A percentile compares a stretch with the other conserved stretches of the same genome.
phyloP scores from a whole-genome alignment of 768 basidiomycete species.

The Hypholoma sublateritium region DNA sequence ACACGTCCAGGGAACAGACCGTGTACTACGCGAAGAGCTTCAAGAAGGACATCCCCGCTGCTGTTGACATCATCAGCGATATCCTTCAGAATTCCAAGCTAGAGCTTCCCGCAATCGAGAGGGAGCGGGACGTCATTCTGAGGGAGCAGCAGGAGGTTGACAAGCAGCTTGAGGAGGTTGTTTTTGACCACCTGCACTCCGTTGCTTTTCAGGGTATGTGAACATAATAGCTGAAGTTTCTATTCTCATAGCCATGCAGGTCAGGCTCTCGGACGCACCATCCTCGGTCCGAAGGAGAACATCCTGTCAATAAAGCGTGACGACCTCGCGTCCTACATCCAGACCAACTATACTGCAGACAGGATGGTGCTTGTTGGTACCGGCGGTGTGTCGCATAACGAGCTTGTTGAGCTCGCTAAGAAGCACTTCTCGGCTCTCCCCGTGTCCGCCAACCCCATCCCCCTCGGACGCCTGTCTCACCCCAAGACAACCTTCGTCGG shows the following conservation, averaged over 20 bases:
- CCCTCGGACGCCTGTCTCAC: slow-evolving; percentile 79
- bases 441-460: slow-evolving; percentile 83
- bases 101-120: slow-evolving; percentile 82
- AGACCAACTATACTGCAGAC: slow-evolving; percentile 97
- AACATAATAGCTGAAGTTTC: background rate
- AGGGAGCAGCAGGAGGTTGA: slow-evolving; percentile 99
- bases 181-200: slow-evolving; percentile 96
- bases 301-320: slow-evolving; percentile 93
- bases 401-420: slow-evolving; percentile 93
- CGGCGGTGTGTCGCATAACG: slow-evolving; percentile 89
- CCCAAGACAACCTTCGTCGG: slow-evolving; percentile 84
- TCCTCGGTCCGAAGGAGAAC: slow-evolving; percentile 94
- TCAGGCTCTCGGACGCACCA: slow-evolving; percentile 94
- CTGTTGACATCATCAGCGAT: slow-evolving; percentile 97
- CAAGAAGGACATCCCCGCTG: slow-evolving; percentile 86
- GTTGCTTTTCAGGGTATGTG: slow-evolving; percentile 92
- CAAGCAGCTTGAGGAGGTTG: slow-evolving; percentile 97
- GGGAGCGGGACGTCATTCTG: slow-evolving; percentile 94
- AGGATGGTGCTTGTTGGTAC: slow-evolving; percentile 99
- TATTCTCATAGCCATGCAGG: slow-evolving; percentile 40
- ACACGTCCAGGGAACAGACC: slow-evolving; percentile 98
- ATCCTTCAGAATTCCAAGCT: slow-evolving; percentile 97
- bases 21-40: slow-evolving; percentile 99
- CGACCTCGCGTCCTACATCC: slow-evolving; percentile 88
- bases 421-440: slow-evolving; percentile 91